phyloP scores from a whole-genome alignment of 495 filamentous ascomycete genomes.

The Hypomontagnella submonticulosa region DNA sequence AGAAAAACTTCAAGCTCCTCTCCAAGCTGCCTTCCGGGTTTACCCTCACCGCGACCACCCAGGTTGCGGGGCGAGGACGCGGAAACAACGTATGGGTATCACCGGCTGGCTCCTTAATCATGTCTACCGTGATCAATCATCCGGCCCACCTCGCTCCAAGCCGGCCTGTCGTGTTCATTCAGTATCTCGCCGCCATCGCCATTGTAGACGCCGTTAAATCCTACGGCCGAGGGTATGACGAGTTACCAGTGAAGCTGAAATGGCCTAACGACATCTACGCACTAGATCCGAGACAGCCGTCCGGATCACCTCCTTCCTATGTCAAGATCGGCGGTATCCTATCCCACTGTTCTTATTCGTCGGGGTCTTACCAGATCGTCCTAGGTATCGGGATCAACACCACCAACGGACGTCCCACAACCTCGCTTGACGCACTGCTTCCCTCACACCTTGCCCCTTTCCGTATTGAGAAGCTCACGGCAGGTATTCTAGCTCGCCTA shows the following conservation, averaged over 20 bases:
- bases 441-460: conserved; percentile 66
- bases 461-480: conserved; percentile 82
- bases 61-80: conserved; percentile 90
- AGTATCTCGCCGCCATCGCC: conserved; percentile 93
- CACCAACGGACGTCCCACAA: conserved; percentile 87
- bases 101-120: conserved; percentile 84
- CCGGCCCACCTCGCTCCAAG: conserved; percentile 72
- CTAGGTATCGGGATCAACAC: conserved; percentile 91
- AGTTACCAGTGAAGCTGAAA: conserved; percentile 85
- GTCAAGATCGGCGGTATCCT: conserved; percentile 96
- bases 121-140: conserved; percentile 88
- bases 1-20: conserved; percentile 87
- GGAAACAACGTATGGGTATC: conserved; percentile 96
- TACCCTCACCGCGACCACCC: conserved; percentile 89
- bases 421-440: conserved; percentile 80
- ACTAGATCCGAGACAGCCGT: conserved; percentile 71
- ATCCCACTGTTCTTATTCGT: conserved; percentile 84
- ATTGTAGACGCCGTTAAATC: conserved; percentile 84
- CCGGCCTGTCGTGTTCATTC: conserved; percentile 91
- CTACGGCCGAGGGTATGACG: conserved; percentile 76
- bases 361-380: conserved; percentile 84
- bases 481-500: conserved; percentile 81
- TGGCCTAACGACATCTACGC: conserved; percentile 99
- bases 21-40: conserved; percentile 81
- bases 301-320: conserved; percentile 65